Percentiles rank a stretch among this genome's conserved stretches.
These are phyloP conservation scores for Paragyromitra xinjiangensis DNA, from an alignment of 495 filamentous ascomycete species.

Conservation along the genomic window DNA sequence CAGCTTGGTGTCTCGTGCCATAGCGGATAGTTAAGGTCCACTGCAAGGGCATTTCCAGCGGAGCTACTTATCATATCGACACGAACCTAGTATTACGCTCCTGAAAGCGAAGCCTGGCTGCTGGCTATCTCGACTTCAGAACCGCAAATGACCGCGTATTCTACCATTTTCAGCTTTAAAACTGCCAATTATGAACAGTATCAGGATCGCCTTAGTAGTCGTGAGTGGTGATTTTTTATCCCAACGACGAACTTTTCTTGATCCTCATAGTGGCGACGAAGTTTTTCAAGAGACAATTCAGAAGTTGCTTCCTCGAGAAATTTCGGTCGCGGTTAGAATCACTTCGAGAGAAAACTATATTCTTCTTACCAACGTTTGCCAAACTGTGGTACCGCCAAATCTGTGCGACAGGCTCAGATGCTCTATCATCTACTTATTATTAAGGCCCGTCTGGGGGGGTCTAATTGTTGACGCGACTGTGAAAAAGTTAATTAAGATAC, in stretches of 20 bases:
- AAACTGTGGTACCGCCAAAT: background rate
- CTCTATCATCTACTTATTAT: background rate
- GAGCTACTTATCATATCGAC: background rate
- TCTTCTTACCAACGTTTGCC: too few relatives aligned
- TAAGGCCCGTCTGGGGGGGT: background rate
- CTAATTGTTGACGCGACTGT: background rate
- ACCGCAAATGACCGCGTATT: background rate
- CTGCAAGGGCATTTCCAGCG: background rate
- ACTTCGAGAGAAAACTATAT: background rate
- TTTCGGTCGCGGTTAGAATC: background rate
- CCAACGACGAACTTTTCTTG: background rate
- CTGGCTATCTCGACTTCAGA: background rate
- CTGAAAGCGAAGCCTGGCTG: background rate
- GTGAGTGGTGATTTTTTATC: background rate
- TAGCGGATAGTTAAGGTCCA: background rate
- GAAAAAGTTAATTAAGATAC: background rate
- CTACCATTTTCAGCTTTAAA: background rate
- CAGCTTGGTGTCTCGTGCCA: background rate
- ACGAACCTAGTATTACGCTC: background rate
- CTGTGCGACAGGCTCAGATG: background rate
- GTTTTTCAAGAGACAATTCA: background rate
- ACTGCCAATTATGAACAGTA: background rate
- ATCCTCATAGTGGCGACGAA: background rate
- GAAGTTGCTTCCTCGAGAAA: background rate
- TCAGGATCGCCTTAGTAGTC: background rate